Evolutionary conservation across 352 stramenopile genomes (phyloP), one percentile per base, ranked within the genome.

Genomic region (Phytophthora boehmeriae): DNA sequence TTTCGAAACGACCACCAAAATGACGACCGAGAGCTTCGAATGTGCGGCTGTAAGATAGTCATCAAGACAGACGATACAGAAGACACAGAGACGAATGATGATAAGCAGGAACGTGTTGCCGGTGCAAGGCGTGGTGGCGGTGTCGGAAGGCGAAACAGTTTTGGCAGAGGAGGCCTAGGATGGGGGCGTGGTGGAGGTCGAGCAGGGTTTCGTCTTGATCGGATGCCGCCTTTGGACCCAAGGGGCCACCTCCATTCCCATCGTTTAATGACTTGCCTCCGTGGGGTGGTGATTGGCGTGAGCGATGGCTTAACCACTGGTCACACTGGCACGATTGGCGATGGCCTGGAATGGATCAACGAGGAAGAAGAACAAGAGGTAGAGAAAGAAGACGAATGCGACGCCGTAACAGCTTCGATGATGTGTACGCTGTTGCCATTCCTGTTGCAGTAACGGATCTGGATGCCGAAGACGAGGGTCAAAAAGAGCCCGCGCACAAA

Each of bases 331-430:
- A 54, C 35, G 54, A 46, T 52, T 68, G 57, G 63, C 20, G 27
- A 20, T 71, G 63, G 57, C 51, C 50, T 10, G 32, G 32, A 27
- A 30, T 51, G 16, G 32, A 48, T 27, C 20, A 39, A 5, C 48
- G 32, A 43, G 63, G 59, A 45, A 63, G 45, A 54, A 63, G 23
- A 25, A 38, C 17, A 30, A 30, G 43, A 30, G 38, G 36, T 44
- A 53, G 39, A 51, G 50, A 25, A 14, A 49, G 60, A 53, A 50
- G 49, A 28, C 30, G 50, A 54, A 42, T 73, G 17, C 75, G 75
- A 36, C 74, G 78, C 2, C 72, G 63, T 17, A 81, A 86, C 28
- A 88, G 78, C 48, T 88, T 88, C 23, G 76, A 84, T 41, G 79
- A 73, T 8, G 53, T 79, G 2, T 68, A 68, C n/a, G 52, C 54